Evolutionary conservation across 78 protist genomes (phyloP), one percentile per base, ranked within the genome.

Genomic region (Chrysochromulina tobinii): DNA sequence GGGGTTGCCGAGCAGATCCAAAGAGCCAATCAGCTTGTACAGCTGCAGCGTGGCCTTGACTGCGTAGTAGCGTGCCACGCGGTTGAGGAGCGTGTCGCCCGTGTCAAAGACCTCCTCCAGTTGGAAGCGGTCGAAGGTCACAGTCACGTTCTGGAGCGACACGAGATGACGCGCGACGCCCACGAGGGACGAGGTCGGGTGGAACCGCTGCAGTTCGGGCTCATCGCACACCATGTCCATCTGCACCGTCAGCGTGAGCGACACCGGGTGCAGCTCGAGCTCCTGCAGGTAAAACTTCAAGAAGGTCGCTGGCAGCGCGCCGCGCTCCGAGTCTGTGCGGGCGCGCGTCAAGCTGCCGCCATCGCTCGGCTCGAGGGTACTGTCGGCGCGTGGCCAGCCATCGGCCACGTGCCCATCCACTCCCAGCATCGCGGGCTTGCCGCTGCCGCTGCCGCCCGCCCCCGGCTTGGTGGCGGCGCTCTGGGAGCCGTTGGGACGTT

Each of bases 181-280:
- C 21, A 75, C 83, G 20, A 50, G 23, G 9, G 6, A 5, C 58
- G 11, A 15, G 57, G 57, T 50, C 12, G 83, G 83, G 83, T 75
- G 83, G 58, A 2, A 75, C n/a, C 21, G n/a, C 83, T 75, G 83
- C 23, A 75, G 23, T 4, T 2, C 5, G 54, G 54, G 57, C 58
- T 75, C 83, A 57, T 75, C 83, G 83, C 83, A 75, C 23, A 75
- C 58, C 83, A 57, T 54, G 25, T 75, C 83, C 58, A 75, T 27
- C 83, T 75, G 83, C 51, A 75, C 3, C 83, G 83, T 75, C 27
- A 9, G 2, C 57, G 57, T n/a, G 57, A 18, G 3, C 38, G 14
- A 3, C 58, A 75, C 23, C 83, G 83, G 83, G 83, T 75, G 83
- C 12, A 75, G 2, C 21, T 6, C 1, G 25, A 75, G 57, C 83